Percentiles rank a stretch among this genome's conserved stretches.
Conservation (phyloP, 768 basidiomycete genomes). For the Coprinopsis strossmayeri region DNA sequence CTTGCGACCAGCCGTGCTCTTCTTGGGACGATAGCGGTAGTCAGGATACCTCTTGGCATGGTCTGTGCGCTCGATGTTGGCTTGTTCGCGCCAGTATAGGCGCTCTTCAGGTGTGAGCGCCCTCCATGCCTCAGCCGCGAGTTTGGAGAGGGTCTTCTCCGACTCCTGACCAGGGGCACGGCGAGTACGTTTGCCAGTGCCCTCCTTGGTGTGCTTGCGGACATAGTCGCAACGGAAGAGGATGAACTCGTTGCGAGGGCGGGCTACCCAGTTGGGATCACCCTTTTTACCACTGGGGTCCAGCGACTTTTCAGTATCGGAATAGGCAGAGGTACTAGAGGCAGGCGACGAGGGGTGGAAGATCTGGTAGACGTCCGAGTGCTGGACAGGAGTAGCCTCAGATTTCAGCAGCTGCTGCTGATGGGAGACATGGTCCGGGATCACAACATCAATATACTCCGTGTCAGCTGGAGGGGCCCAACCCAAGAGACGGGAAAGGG, state of each 20-base stretch:
- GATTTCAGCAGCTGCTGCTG: constrained; percentile 14
- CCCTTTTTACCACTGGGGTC: constrained; percentile 20
- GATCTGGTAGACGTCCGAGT: not conserved
- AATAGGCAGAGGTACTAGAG: constrained; percentile 10
- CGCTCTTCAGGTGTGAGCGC: constrained; percentile 42
- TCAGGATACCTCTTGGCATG: constrained; percentile 53
- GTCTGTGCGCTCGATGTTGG: constrained; percentile 47
- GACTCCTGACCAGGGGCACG: constrained; percentile 27
- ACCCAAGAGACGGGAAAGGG: constrained; percentile 17
- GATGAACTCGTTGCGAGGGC: constrained; percentile 67
- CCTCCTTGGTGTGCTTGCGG: constrained; percentile 34
- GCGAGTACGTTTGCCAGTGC: constrained; percentile 23
- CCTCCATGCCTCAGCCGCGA: constrained; percentile 73
- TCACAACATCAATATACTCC: constrained; percentile 20
- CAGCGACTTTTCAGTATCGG: constrained; percentile 15
- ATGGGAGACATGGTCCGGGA: constrained; percentile 10
- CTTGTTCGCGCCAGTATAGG: constrained; percentile 43
- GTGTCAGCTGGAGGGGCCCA: constrained; percentile 25
- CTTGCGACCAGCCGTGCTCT: constrained; percentile 25
- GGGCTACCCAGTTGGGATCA: constrained; percentile 55
- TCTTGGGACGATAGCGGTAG: constrained; percentile 58
- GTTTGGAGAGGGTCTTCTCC: constrained; percentile 63
- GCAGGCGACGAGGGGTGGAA: constrained; percentile 13
- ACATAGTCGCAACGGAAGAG: constrained; percentile 66
- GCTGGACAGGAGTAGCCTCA: constrained; percentile 12